Conservation (phyloP, 2,329 filamentous ascomycete species). For the Diaporthe helianthi region DNA sequence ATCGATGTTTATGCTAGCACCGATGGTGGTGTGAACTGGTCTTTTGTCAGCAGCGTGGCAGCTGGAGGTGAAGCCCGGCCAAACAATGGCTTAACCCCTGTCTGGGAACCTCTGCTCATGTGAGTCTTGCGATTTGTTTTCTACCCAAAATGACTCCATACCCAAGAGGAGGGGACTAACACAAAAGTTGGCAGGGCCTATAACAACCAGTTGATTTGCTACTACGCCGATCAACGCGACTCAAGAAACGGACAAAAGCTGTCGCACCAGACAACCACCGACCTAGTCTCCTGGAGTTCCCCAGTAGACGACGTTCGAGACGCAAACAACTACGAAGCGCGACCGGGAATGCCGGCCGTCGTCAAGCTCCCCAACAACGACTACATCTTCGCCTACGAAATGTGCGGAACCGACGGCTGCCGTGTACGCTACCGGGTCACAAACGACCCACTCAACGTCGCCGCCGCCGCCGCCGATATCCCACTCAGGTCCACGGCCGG, state of each 20-base stretch:
- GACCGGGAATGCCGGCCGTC: conserved; percentile 74
- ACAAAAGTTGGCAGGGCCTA: conserved; percentile 46
- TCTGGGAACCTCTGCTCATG: conserved; percentile 76
- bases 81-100: conserved; percentile 70
- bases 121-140: conserved; percentile 10
- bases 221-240: conserved; percentile 76
- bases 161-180: not conserved
- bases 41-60: conserved; percentile 71
- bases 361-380: conserved; percentile 62
- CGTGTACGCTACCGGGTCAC: conserved; percentile 54
- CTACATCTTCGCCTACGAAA: conserved; percentile 71
- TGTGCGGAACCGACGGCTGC: conserved; percentile 42
- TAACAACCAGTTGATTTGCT: conserved; percentile 66
- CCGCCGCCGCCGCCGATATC: conserved; percentile 42
- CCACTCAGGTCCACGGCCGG: conserved; percentile 43
- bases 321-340: conserved; percentile 60
- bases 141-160: not conserved
- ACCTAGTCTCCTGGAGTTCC: conserved; percentile 66
- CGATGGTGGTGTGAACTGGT: conserved; percentile 68
- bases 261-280: conserved; percentile 66
- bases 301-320: conserved; percentile 69
- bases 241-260: conserved; percentile 73
- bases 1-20: conserved; percentile 73
- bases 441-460: conserved; percentile 49
- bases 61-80: conserved; percentile 66